These are phyloP conservation scores for Sarocladium strictum DNA, from an alignment of 2,329 filamentous ascomycete genomes.

Conservation along the genomic window DNA sequence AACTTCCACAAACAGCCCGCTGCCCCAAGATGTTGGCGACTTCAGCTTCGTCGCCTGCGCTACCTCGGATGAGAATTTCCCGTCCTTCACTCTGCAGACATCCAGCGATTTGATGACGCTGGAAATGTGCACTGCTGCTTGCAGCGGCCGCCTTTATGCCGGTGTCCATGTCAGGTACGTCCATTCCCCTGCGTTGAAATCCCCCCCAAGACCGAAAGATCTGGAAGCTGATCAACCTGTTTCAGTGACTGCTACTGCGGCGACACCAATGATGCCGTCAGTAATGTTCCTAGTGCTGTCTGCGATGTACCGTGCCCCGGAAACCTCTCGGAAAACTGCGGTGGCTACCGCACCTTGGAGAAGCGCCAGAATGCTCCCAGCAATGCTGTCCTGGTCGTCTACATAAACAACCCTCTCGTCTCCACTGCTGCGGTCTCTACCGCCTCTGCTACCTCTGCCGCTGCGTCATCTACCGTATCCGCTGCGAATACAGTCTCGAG, in stretches of 20 bases:
- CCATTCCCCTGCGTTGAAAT: background rate
- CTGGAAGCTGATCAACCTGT: no score
- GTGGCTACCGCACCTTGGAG: background rate
- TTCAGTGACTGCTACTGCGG: background rate
- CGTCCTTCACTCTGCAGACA: background rate
- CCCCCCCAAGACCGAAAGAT: background rate
- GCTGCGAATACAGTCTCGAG: background rate
- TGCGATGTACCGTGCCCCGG: background rate
- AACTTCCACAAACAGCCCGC: background rate
- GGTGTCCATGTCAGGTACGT: background rate
- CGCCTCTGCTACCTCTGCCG: background rate
- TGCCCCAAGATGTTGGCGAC: background rate
- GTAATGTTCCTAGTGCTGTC: background rate
- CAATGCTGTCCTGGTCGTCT: background rate
- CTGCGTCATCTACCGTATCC: background rate
- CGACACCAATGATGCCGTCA: background rate
- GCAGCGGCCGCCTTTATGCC: background rate
- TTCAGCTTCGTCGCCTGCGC: background rate
- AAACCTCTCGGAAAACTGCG: background rate
- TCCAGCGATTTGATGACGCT: background rate
- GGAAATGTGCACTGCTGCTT: background rate
- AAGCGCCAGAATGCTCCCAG: background rate
- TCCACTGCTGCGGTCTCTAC: background rate
- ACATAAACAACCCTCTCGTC: background rate
- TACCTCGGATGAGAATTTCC: background rate